Base-by-base conservation (phyloP, 2,329 filamentous ascomycete genomes). In the Diaporthe aspalathi region DNA sequence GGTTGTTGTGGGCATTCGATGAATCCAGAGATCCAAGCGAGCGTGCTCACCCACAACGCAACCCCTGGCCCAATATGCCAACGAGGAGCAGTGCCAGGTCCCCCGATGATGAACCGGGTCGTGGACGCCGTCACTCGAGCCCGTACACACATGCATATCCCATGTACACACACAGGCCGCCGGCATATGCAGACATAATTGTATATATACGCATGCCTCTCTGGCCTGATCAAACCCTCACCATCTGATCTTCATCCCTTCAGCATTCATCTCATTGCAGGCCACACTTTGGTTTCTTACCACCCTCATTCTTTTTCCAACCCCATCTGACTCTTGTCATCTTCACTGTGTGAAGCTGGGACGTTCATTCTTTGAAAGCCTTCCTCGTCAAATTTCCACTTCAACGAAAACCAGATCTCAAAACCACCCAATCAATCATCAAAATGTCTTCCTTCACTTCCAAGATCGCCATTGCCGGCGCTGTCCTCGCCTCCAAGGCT, bases 401-500 rank as follows among this genome's bases (percentile, higher is more conserved):
- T 68, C 65, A 66, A 56, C 47, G 7, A 32, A 38, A 29, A 5
- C 5, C 32, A 49, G n/a, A n/a, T n/a, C n/a, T n/a, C 5, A 54
- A 62, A 32, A 16, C 43, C 22, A 54, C 1, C 8, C 24, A n/a
- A 22, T 5, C n/a, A 22, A 38, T n/a, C 40, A 22, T 67, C 57
- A 71, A 75, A 20, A 72, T 63, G 56, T 54, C 73, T 54, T 74
- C 77, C 66, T 72, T 74, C 49, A 71, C 73, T 43, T 74, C 74
- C 43, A 73, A 75, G 45, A 54, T 73, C 57, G 74, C 74, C 50
- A 60, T 78, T 24, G 68, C 77, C 35, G 74, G 76, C 60, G 76
- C 74, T 47, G 16, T 57, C 38, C 74, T 80, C 60, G 77, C 75
- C 74, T 71, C 75, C 72, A 75, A 75, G n/a, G 76, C 73, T 11